A percentile compares a stretch with the other conserved stretches of the same genome.
Evolutionary conservation across 257 asterid species (phyloP).

Genomic region (Eucommia ulmoides): DNA sequence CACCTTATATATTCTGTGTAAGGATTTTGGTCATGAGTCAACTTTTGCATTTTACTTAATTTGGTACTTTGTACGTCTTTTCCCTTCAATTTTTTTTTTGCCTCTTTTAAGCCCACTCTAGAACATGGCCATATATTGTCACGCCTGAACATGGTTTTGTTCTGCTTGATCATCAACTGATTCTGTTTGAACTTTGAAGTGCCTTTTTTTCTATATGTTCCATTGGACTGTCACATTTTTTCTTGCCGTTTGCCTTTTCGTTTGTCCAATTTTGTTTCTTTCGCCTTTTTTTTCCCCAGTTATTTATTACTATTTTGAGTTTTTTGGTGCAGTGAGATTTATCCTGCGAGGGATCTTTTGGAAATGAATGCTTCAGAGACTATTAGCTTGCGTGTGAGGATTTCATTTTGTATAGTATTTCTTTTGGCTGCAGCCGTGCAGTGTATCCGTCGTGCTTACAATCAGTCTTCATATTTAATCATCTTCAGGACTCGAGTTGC

Average conservation of each 20-base stretch:
- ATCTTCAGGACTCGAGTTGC: constrained; percentile 27
- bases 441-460: no score
- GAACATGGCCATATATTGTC: no score
- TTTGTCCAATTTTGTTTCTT: background rate
- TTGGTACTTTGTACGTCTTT: background rate
- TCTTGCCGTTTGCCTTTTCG: background rate
- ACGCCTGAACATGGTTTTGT: background rate
- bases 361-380: constrained; percentile 21
- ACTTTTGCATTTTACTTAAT: background rate
- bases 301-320: constrained; percentile 17
- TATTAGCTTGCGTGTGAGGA: constrained; percentile 35
- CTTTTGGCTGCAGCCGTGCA: no score
- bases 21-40: no score
- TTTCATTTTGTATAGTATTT: no score
- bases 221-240: background rate
- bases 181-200: no score
- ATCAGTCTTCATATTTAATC: constrained; percentile 7
- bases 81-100: background rate
- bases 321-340: constrained; percentile 34
- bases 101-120: background rate
- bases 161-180: background rate
- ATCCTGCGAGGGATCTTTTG: constrained; percentile 35
- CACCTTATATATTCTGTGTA: no score
- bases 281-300: background rate
- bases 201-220: background rate